phyloP scores from a whole-genome alignment of 257 asterid species.

The Solanum habrochaites region DNA sequence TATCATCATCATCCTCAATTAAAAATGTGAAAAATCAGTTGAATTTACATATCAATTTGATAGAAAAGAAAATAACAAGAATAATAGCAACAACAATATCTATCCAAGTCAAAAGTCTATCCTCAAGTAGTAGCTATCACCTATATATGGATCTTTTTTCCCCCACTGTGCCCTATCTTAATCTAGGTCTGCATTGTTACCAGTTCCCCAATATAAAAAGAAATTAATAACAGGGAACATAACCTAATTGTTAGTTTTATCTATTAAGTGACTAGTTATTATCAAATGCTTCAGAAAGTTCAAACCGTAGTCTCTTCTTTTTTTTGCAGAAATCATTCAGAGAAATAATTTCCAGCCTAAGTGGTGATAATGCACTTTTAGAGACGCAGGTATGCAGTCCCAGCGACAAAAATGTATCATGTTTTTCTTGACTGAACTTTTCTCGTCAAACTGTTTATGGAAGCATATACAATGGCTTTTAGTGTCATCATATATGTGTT shows the following conservation, averaged over 20 bases:
- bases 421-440: not conserved
- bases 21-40: not conserved
- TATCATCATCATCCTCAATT: not conserved
- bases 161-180: not conserved
- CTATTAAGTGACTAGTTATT: not conserved
- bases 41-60: not conserved
- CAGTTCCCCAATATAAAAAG: not conserved
- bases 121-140: not conserved
- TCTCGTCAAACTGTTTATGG: not conserved
- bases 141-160: not conserved
- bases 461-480: not conserved
- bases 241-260: not conserved
- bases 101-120: not conserved
- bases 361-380: conserved; percentile 35
- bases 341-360: conserved; percentile 40
- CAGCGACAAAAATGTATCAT: not conserved
- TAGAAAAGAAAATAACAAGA: not conserved
- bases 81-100: not conserved
- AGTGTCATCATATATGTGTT: not conserved
- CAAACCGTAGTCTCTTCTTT: conserved; percentile 1
- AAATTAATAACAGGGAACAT: not conserved
- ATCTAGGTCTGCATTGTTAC: not conserved
- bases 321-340: conserved; percentile 38
- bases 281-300: not conserved
- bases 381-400: conserved; percentile 44